Conservation (phyloP, 768 basidiomycete species). For the Galerina marginata region DNA sequence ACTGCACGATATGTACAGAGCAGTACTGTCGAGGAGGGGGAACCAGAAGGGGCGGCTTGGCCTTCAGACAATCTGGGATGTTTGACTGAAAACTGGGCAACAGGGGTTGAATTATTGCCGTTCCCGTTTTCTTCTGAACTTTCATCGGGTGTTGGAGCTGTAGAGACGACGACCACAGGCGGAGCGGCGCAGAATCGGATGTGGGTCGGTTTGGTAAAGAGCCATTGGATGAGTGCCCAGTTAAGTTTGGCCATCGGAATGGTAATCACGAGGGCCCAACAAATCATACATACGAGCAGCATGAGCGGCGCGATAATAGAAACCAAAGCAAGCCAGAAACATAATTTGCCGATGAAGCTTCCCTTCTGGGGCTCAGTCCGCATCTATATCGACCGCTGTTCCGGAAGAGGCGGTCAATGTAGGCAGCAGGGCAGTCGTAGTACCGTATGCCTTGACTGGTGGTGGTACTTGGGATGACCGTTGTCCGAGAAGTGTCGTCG, state of each 20-base stretch:
- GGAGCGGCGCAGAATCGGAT: slow-evolving; percentile 95
- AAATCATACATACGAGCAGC: slow-evolving; percentile 84
- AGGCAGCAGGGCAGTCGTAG: slow-evolving; percentile 42
- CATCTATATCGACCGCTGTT: slow-evolving; percentile 32
- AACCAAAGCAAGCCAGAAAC: slow-evolving; percentile 83
- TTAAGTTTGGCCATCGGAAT: slow-evolving; percentile 98
- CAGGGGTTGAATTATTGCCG: slow-evolving; percentile 25
- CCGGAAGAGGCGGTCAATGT: slow-evolving; percentile 35
- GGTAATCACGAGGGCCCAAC: slow-evolving; percentile 95
- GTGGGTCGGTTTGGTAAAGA: slow-evolving; percentile 77
- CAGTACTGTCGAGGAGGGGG: slow-evolving; percentile 85
- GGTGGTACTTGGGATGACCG: slow-evolving; percentile 37
- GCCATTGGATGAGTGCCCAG: slow-evolving; percentile 90
- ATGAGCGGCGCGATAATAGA: slow-evolving; percentile 87
- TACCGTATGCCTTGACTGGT: slow-evolving; percentile 73
- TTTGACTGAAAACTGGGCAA: slow-evolving; percentile 61
- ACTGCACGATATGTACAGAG: slow-evolving; percentile 94
- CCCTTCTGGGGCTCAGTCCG: slow-evolving; percentile 40
- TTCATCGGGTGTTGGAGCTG: slow-evolving; percentile 27
- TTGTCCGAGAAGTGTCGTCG: slow-evolving; percentile 48
- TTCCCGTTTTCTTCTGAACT: slow-evolving; percentile 18
- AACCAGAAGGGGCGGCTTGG: slow-evolving; percentile 85
- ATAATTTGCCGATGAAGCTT: slow-evolving; percentile 65
- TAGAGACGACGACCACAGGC: slow-evolving; percentile 62
- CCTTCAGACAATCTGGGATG: slow-evolving; percentile 81